These are phyloP conservation scores for Tulasnella sp. DNA, from an alignment of 768 basidiomycete genomes.

Conservation along the genomic window DNA sequence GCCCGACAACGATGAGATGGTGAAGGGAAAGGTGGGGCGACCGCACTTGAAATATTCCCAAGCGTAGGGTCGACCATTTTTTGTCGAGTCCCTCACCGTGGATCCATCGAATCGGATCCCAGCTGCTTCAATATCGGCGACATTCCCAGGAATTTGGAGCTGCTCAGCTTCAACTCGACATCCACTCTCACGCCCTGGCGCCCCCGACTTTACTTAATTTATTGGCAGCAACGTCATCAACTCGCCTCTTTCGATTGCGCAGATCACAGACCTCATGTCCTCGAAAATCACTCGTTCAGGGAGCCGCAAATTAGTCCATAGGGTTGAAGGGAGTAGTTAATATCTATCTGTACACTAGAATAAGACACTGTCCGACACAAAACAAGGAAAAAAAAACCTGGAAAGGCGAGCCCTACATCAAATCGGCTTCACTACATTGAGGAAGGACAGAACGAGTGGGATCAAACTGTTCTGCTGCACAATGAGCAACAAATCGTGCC, in stretches of 20 bases:
- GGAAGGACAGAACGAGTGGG: slow-evolving; percentile 55
- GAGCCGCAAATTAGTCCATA: background rate
- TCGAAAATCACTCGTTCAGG: background rate
- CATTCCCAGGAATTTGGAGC: background rate
- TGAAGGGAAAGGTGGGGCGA: background rate
- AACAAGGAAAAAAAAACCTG: too few relatives aligned
- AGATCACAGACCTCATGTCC: background rate
- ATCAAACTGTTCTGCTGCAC: slow-evolving; percentile 89
- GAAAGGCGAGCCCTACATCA: background rate
- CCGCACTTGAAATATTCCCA: background rate
- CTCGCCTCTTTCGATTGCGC: background rate
- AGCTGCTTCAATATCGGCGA: background rate
- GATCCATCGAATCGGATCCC: background rate
- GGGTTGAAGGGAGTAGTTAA: background rate
- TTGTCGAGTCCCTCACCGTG: background rate
- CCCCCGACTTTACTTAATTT: background rate
- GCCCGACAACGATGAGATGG: background rate
- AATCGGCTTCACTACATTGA: slow-evolving; percentile 22
- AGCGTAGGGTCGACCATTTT: background rate
- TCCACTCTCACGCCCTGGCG: background rate
- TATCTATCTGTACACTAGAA: background rate
- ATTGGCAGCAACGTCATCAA: too few relatives aligned
- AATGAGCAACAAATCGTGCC: slow-evolving; percentile 73
- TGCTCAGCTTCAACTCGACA: background rate
- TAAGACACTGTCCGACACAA: background rate